Evolutionary conservation across 345 rosid genomes (phyloP).

Genomic region (Acer negundo): DNA sequence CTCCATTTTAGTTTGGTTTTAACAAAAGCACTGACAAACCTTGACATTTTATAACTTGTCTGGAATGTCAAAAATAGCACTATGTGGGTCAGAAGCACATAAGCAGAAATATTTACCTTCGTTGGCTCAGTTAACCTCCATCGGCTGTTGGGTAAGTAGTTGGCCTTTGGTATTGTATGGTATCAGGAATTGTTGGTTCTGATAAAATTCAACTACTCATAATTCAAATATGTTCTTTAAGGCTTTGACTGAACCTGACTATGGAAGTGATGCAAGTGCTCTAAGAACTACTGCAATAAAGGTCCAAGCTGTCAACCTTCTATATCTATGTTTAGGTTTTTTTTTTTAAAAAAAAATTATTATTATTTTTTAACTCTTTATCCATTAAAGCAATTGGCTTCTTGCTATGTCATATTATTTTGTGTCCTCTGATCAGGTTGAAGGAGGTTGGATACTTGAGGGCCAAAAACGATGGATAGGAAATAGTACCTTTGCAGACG

Average conservation of each 20-base stretch:
- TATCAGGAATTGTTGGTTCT: not conserved
- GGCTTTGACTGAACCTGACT: slow-evolving; percentile 96
- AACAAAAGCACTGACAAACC: slow-evolving; percentile 1
- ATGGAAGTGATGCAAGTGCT: slow-evolving; percentile 96
- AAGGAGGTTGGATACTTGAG: slow-evolving; percentile 87
- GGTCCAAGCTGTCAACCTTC: slow-evolving; percentile 43
- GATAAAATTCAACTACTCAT: slow-evolving; percentile 18
- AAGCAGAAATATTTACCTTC: slow-evolving; percentile 83
- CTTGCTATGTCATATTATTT: slow-evolving; percentile 15
- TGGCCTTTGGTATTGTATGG: not conserved
- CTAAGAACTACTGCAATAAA: slow-evolving; percentile 80
- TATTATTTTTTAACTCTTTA: not conserved
- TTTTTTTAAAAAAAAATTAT: too few relatives aligned
- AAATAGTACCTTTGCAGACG: slow-evolving; percentile 93
- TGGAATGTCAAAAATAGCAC: slow-evolving; percentile 53
- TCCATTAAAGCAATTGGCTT: slow-evolving; percentile 10
- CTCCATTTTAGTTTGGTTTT: not conserved
- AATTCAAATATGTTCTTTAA: slow-evolving; percentile 29
- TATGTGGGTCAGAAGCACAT: slow-evolving; percentile 94
- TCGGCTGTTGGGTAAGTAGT: slow-evolving; percentile 87
- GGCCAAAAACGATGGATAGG: slow-evolving; percentile 99
- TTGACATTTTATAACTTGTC: slow-evolving; percentile 18
- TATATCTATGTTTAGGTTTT: not conserved
- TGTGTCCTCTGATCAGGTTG: slow-evolving; percentile 47
- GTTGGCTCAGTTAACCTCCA: slow-evolving; percentile 64